A percentile compares a stretch with the other conserved stretches of the same genome.
Evolutionary conservation across 1,284 basidiomycete genomes (phyloP).

Genomic region (Malassezia yamatoensis): DNA sequence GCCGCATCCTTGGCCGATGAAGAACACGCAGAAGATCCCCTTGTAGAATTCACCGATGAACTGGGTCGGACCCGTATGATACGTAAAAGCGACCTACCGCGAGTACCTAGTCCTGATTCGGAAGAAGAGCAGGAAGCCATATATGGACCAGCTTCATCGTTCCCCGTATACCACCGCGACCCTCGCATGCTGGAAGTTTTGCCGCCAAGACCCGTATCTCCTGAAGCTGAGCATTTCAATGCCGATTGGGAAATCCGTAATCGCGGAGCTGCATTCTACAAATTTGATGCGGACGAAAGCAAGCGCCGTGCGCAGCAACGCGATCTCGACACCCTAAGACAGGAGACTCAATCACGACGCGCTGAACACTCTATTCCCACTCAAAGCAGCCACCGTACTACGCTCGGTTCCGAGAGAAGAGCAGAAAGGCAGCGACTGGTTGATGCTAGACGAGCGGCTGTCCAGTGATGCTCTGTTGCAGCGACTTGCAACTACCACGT

Average conservation of each 20-base stretch:
- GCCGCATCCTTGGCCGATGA: conserved; percentile 25
- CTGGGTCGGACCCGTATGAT: conserved; percentile 65
- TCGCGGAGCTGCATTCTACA: conserved; percentile 80
- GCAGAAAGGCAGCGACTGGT: conserved; percentile 4
- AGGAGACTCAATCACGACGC: conserved; percentile 63
- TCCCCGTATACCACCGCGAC: conserved; percentile 63
- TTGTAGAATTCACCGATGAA: conserved; percentile 75
- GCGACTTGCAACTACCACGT: background rate
- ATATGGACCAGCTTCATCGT: conserved; percentile 52
- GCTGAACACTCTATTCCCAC: conserved; percentile 43
- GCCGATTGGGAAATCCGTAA: conserved; percentile 67
- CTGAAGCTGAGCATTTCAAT: conserved; percentile 60
- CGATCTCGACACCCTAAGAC: conserved; percentile 58
- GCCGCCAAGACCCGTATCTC: background rate
- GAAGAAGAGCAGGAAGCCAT: conserved; percentile 20
- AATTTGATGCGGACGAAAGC: conserved; percentile 72
- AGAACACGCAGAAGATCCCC: conserved; percentile 57
- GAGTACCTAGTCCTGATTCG: background rate
- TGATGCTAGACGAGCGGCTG: background rate
- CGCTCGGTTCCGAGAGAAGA: conserved; percentile 7
- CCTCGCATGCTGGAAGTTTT: background rate
- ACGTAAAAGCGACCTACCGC: conserved; percentile 64
- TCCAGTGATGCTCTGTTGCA: background rate
- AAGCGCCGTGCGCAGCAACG: conserved; percentile 67
- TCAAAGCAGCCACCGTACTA: background rate